Evolutionary conservation across 495 filamentous ascomycete genomes (phyloP), one percentile per base, ranked within the genome.

Genomic region (Daldinia childiae): DNA sequence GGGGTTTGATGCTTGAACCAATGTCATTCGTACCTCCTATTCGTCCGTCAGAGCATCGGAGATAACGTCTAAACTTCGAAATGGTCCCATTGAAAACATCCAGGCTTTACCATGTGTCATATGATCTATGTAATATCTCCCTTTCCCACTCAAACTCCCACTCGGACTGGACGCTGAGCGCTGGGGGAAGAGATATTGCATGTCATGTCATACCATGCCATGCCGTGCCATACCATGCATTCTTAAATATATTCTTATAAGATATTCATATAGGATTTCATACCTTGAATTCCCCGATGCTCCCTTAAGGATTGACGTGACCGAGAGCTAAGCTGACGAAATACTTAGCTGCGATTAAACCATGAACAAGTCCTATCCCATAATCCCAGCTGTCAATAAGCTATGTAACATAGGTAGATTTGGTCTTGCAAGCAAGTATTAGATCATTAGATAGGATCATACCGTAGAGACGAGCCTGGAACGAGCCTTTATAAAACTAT

Each of bases 91-190:
- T 29, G 26, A 17, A 17, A 9, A 39, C 29, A 15, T 24, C 51
- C 29, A 19, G 19, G 41, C 38, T 58, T 32, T 58, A 45, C 54
- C 54, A 58, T 60, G 38, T 43, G 48, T 66, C 68, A 66, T 71
- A 71, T 62, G 68, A 71, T 71, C 29, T 32, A 27, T 36, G 39
- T 34, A 36, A 29, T 58, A 48, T 27, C 29, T 21, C 55, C 26
- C 12, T 15, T 19, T 62, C 27, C 27, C 50, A 48, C 29, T 66
- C 54, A n/a, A n/a, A n/a, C 1, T 62, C 27, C 27, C 50, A 48
- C 29, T 66, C 55, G 19, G 39, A 41, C 39, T 24, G 41, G n/a
- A 34, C 24, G 21, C 30, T 32, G 30, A 6, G 21, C 32, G 15
- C 41, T 12, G 30, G 55, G 27, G 21, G 55, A 59, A 12, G 39